Conservation (phyloP, 1,139 yeast species). For the Saccharomycopsis hybrid region DNA sequence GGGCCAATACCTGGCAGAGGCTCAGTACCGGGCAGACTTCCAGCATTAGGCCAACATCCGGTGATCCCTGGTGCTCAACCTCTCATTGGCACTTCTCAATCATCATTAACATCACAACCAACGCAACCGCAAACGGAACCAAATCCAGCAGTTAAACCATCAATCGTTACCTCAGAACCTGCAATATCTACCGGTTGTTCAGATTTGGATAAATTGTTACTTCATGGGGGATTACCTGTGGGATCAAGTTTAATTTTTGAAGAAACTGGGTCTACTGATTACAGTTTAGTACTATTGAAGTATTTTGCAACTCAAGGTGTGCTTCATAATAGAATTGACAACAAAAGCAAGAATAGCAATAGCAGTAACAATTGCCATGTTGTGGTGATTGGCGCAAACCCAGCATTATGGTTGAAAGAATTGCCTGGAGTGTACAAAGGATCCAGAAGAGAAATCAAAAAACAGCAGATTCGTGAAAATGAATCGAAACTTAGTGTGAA, state of each 20-base stretch:
- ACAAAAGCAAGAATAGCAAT: not conserved
- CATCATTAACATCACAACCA: no score
- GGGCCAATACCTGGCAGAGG: no score
- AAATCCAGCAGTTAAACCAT: constrained; percentile 61
- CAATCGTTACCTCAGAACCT: constrained; percentile 67
- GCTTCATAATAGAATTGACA: constrained; percentile 35
- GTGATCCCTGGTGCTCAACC: no score
- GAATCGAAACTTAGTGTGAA: constrained; percentile 64
- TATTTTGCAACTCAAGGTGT: constrained; percentile 78
- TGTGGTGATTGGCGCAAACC: constrained; percentile 49
- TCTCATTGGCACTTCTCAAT: no score
- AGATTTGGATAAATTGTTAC: constrained; percentile 67
- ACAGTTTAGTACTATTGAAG: constrained; percentile 65
- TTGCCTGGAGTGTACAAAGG: constrained; percentile 80
- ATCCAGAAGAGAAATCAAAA: constrained; percentile 58
- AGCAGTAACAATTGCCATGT: constrained; percentile 40
- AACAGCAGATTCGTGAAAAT: constrained; percentile 49
- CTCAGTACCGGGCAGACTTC: no score
- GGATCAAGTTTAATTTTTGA: constrained; percentile 68
- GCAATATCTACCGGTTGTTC: constrained; percentile 72
- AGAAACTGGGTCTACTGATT: constrained; percentile 88
- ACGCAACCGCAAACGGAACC: not conserved
- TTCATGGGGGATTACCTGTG: constrained; percentile 81
- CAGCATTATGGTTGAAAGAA: constrained; percentile 52
- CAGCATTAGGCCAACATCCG: no score